Percentiles rank a stretch among this genome's conserved stretches.
These are phyloP conservation scores for Suillus lakei DNA, from an alignment of 768 basidiomycete species.

Conservation along the genomic window DNA sequence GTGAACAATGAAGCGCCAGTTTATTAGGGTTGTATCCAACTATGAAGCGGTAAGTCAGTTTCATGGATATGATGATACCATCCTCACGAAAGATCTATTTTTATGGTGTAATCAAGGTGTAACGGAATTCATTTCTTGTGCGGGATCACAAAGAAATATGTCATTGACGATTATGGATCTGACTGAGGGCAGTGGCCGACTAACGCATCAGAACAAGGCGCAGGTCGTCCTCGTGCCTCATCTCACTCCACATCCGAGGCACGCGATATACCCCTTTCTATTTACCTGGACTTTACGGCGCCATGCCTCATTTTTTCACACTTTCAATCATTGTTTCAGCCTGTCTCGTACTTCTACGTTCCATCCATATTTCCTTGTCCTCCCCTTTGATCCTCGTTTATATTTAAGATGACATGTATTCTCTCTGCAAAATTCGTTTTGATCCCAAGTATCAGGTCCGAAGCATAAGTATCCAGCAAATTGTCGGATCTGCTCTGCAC, in stretches of 20 bases:
- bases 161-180: neutral
- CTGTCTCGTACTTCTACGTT: too few species aligned
- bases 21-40: neutral
- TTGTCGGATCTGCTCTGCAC: too few species aligned
- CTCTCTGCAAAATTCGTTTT: too few species aligned
- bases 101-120: neutral
- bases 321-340: too few species aligned
- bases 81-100: neutral
- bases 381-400: too few species aligned
- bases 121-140: neutral
- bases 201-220: neutral
- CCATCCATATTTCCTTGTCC: too few species aligned
- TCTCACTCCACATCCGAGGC: neutral
- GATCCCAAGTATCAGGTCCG: too few species aligned
- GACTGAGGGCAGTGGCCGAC: too few species aligned
- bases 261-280: too few species aligned
- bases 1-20: neutral
- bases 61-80: neutral
- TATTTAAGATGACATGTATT: too few species aligned
- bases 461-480: too few species aligned
- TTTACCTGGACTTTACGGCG: neutral
- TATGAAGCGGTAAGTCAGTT: neutral
- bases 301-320: neutral
- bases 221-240: neutral
- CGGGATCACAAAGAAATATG: neutral